These are phyloP conservation scores for Meyerozyma guilliermondii DNA, from an alignment of 1,139 yeast species.

Conservation along the genomic window DNA sequence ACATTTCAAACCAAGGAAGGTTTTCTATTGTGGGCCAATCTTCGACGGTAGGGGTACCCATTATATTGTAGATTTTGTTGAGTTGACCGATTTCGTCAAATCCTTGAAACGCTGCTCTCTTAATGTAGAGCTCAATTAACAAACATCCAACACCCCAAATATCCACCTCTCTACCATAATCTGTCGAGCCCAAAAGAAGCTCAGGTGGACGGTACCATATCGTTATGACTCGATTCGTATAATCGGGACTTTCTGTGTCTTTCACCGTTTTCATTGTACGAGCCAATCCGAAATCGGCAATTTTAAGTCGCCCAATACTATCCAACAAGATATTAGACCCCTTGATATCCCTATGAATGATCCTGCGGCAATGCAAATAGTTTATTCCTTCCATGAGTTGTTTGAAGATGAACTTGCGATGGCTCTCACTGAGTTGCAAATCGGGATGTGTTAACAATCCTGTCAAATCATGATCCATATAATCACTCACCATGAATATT, in stretches of 20 bases:
- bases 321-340: constrained; percentile 85
- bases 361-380: constrained; percentile 73
- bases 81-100: constrained; percentile 84
- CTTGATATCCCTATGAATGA: constrained; percentile 90
- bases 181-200: constrained; percentile 80
- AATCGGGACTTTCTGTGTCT: constrained; percentile 56
- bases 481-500: constrained; percentile 88
- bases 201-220: constrained; percentile 98
- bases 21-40: constrained; percentile 74
- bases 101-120: constrained; percentile 79
- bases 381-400: constrained; percentile 79
- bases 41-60: constrained; percentile 82
- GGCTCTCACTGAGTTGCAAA: constrained; percentile 55
- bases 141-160: constrained; percentile 98
- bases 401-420: constrained; percentile 69
- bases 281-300: constrained; percentile 95
- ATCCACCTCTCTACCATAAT: constrained; percentile 87
- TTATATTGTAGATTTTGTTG: constrained; percentile 64
- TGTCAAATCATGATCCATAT: constrained; percentile 88
- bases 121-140: constrained; percentile 72
- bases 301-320: constrained; percentile 65
- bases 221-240: constrained; percentile 92
- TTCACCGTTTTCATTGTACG: constrained; percentile 62
- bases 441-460: constrained; percentile 81
- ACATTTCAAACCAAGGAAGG: constrained; percentile 90